Conservation (phyloP, 257 asterid genomes). For the Perilla frutescens region DNA sequence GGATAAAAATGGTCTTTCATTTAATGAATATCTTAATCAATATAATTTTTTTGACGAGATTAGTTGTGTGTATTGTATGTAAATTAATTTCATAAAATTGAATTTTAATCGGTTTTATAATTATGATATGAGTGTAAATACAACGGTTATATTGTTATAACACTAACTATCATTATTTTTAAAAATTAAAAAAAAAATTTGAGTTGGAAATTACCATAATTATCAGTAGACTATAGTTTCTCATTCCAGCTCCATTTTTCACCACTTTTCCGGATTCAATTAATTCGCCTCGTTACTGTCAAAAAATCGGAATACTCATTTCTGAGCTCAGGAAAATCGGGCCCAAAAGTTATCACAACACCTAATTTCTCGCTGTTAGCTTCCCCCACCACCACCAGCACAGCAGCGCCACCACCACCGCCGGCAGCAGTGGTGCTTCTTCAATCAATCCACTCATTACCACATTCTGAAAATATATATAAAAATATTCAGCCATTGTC, state of each 20-base stretch:
- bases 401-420: background rate
- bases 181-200: no score
- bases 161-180: no score
- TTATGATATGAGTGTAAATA: no score
- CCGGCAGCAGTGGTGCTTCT: background rate
- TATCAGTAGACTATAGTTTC: background rate
- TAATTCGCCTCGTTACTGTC: background rate
- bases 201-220: no score
- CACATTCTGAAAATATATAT: slow-evolving; percentile 12
- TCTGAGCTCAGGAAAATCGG: slow-evolving; percentile 24
- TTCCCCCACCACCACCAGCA: slow-evolving; percentile 20
- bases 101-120: no score
- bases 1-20: no score
- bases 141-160: no score
- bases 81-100: no score
- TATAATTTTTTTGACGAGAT: no score
- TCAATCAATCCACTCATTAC: background rate
- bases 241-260: background rate
- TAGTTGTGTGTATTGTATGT: no score
- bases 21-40: no score
- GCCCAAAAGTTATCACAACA: slow-evolving; percentile 11
- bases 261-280: background rate
- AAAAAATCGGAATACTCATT: background rate
- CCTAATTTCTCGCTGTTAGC: slow-evolving; percentile 19
- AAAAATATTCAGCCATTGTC: background rate